phyloP scores from a whole-genome alignment of 192 early-diverging fungal genomes.

The Coemansia sp. region DNA sequence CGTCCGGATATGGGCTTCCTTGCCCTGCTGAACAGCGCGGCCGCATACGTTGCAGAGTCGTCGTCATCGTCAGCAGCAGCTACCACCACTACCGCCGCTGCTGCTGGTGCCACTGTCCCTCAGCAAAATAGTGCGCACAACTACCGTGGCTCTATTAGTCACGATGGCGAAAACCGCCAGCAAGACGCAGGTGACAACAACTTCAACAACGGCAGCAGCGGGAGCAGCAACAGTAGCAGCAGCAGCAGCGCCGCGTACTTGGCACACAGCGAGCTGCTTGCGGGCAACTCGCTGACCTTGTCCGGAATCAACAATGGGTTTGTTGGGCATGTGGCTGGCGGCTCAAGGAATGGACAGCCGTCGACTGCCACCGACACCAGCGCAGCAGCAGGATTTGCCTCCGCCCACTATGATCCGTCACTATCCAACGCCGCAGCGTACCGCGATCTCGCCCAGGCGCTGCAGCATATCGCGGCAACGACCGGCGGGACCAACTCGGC shows the following conservation, averaged over 20 bases:
- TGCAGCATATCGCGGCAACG: slow-evolving; percentile 46
- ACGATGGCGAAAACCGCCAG: slow-evolving; percentile 9
- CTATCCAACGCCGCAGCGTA: slow-evolving; percentile 35
- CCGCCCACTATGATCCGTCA: slow-evolving; percentile 22
- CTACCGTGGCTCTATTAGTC: not conserved
- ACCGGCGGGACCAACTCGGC: slow-evolving; percentile 16
- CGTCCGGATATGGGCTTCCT: slow-evolving; percentile 49
- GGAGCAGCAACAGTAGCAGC: too few relatives aligned
- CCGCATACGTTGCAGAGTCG: slow-evolving; percentile 47
- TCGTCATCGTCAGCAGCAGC: slow-evolving; percentile 6
- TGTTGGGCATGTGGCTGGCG: slow-evolving; percentile 6
- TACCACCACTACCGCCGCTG: not conserved
- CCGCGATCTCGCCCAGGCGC: slow-evolving; percentile 46
- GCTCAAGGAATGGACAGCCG: slow-evolving; percentile 10
- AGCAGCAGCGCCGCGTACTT: slow-evolving; percentile 6
- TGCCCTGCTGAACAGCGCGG: slow-evolving; percentile 50
- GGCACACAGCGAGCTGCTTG: slow-evolving; percentile 31
- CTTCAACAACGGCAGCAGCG: not conserved
- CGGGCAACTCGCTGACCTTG: slow-evolving; percentile 18
- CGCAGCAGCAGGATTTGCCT: not conserved
- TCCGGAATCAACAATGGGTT: slow-evolving; percentile 28
- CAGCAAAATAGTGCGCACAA: not conserved
- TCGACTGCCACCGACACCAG: too few relatives aligned
- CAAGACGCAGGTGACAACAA: slow-evolving; percentile 3
- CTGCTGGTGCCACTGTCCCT: not conserved